Conservation (phyloP, 345 rosid genomes). For the Streptanthus diversifolius region DNA sequence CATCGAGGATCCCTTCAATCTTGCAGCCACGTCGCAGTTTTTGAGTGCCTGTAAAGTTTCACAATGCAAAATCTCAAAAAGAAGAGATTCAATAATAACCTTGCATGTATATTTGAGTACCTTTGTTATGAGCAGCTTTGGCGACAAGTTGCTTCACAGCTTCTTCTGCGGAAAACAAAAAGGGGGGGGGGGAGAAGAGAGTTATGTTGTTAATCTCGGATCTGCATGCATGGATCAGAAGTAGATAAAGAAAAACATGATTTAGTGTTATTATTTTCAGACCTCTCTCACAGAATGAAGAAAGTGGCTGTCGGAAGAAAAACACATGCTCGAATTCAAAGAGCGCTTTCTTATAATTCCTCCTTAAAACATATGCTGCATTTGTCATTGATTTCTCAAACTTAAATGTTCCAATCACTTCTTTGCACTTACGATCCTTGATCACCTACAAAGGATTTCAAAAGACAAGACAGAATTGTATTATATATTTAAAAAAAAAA, state of each 20-base stretch:
- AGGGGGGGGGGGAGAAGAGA: background rate
- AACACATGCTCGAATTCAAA: slow-evolving; percentile 79
- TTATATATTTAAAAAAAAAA: too few relatives aligned
- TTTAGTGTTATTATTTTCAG: background rate
- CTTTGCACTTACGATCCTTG: slow-evolving; percentile 68
- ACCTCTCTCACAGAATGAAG: slow-evolving; percentile 10
- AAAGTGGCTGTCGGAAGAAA: slow-evolving; percentile 45
- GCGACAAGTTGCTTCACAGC: background rate
- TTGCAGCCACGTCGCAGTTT: slow-evolving; percentile 44
- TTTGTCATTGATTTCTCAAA: slow-evolving; percentile 73
- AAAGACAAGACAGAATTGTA: background rate
- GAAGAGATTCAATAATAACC: background rate
- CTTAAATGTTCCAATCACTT: slow-evolving; percentile 54
- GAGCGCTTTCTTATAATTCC: slow-evolving; percentile 54
- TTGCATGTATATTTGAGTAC: background rate
- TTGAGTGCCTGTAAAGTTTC: slow-evolving; percentile 7
- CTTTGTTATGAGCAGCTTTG: background rate
- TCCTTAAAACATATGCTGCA: slow-evolving; percentile 63
- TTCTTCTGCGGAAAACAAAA: background rate
- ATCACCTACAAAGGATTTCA: slow-evolving; percentile 51
- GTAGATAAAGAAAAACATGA: background rate
- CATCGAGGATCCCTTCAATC: slow-evolving; percentile 63
- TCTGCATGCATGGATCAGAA: background rate
- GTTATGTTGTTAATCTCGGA: background rate
- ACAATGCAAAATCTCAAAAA: background rate